Evolutionary conservation across 2,329 filamentous ascomycete genomes (phyloP), one percentile per base, ranked within the genome.

Genomic region (Fusarium sp.): DNA sequence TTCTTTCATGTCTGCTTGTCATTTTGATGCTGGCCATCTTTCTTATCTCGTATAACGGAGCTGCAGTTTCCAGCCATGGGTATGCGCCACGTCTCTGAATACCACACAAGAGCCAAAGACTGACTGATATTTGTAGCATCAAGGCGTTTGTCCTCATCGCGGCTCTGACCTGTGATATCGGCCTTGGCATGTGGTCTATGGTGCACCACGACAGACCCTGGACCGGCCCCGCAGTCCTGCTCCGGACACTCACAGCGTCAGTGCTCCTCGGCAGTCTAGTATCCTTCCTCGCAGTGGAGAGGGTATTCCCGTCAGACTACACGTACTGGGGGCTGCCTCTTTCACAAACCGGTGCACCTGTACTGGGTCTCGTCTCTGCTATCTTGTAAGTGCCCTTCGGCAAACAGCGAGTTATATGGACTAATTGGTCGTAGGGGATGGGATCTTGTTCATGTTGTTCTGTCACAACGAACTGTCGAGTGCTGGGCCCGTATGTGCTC

Each of bases 341-440:
- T 10, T 66, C 68, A 25, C 76, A 74, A 41, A 75, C 81, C 6
- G 77, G 78, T 14, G 76, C 76, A 14, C 67, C 82, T 51, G 78
- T 82, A 12, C 79, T 83, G 63, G 70, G 79, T 54, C 79, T 84
- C 55, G 73, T 84, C 25, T 83, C 81, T 77, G 70, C 79, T 29
- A 75, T 80, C 56, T 78, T 80, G 79, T 80, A 76, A 74, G 79
- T 74, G 42, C 8, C 25, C 37, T 39, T 29, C 7, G 19, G 7
- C 18, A 51, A 23, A 25, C 18, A n/a, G 21, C 12, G 10, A 39
- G 8, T 18, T 4, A n/a, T 27, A 15, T 44, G 16, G n/a, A 54
- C 74, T 76, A 48, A 76, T 44, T 41, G 29, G 18, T 35, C 6
- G 15, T 19, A 77, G 75, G n/a, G 73, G 73, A 48, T 77, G 73